Conservation (phyloP, 2,329 filamentous ascomycete genomes). For the Gremmenia infestans region DNA sequence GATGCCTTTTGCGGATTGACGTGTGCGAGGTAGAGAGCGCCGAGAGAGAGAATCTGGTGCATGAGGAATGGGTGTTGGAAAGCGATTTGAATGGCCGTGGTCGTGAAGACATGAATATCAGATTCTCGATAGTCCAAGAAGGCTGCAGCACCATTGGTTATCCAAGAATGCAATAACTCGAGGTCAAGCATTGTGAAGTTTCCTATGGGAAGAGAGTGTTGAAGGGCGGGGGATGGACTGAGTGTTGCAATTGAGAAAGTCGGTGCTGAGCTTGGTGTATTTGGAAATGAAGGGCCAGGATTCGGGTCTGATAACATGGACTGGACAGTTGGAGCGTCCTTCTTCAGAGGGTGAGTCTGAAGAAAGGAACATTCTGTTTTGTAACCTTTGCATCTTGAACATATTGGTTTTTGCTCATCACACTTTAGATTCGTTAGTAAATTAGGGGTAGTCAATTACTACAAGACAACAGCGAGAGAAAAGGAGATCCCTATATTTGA, state of each 20-base stretch:
- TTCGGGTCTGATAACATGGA: neutral
- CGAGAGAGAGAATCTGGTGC: conserved; percentile 33
- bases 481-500: neutral
- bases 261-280: conserved; percentile 1
- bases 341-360: conserved; percentile 24
- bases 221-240: neutral
- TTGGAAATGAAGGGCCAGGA: conserved; percentile 3
- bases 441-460: neutral
- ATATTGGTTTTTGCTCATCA: conserved; percentile 27
- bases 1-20: conserved; percentile 17
- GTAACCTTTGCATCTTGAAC: conserved; percentile 24
- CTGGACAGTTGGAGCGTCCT: neutral
- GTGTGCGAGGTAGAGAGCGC: conserved; percentile 34
- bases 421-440: conserved; percentile 18
- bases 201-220: neutral
- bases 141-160: conserved; percentile 32
- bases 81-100: conserved; percentile 21
- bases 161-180: conserved; percentile 40
- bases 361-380: conserved; percentile 26
- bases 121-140: conserved; percentile 14
- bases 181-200: conserved; percentile 34
- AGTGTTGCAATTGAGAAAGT: neutral
- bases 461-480: neutral
- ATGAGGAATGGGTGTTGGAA: conserved; percentile 32
- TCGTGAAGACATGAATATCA: conserved; percentile 18